Evolutionary conservation across 768 basidiomycete species (phyloP), one percentile per base, ranked within the genome.

Genomic region (Trametes sanguinea): DNA sequence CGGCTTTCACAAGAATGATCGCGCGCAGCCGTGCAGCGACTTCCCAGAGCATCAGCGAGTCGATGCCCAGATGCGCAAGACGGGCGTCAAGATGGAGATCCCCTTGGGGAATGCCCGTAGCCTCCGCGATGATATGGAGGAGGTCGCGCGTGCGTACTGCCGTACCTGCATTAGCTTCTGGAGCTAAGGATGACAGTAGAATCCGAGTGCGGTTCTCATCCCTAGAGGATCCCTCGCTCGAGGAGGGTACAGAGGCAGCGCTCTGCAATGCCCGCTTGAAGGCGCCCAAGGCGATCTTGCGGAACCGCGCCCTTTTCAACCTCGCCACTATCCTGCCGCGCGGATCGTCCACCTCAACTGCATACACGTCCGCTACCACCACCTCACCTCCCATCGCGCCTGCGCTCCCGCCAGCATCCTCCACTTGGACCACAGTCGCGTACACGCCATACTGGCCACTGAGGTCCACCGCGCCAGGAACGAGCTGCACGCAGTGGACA

Each of bases 291-390:
- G 78, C 77, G 14, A 89, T 77, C 39, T 81, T 78, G 46, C 82
- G 82, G 70, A 91, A 91, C 43, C 77, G 79, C 61, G 86, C 84
- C 2, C 79, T 82, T 64, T 82, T 81, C 27, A 87, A 57, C 40
- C 78, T 78, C 2, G 85, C 88, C 6, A 90, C 80, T 27, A 90
- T 75, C 27, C 68, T 64, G 1, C 71, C 72, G 0, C 75, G 67
- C 40, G 53, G 50, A 1, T 48, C 71, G 13, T 72, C 69, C 2
- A 74, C 70, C 44, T 76, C 76, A 11, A 87, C 69, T 0, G 83
- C 85, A 57, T 78, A 81, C 1, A 80, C 80, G 46, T 88, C 84
- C 0, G 80, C 79, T 0, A 83, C 46, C 6, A 57, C 29, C 4
- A 6, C 16, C 2, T 10, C n/a, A 2, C 30, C 52, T 27, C 17